Conservation (phyloP, 1,284 basidiomycete species). For the Leccinum proliferum region DNA sequence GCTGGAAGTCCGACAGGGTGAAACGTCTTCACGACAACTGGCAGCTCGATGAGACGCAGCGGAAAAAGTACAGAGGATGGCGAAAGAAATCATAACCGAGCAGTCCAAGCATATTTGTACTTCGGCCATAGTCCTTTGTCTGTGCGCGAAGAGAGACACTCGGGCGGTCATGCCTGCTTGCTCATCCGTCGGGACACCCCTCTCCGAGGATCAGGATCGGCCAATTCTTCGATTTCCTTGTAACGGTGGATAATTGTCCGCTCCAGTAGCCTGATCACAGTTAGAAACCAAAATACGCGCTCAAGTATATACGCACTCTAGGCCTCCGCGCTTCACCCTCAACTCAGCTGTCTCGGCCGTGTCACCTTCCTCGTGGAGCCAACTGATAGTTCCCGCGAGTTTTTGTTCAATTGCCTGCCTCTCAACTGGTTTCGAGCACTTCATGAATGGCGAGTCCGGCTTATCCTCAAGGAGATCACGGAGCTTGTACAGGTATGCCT, state of each 20-base stretch:
- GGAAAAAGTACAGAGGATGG: neutral
- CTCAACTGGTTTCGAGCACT: constrained; percentile 74
- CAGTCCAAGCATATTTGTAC: neutral
- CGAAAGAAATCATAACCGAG: neutral
- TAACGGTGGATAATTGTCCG: constrained; percentile 81
- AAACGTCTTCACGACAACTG: neutral
- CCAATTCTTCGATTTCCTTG: constrained; percentile 73
- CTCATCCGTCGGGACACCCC: no score
- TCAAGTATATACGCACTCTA: constrained; percentile 62
- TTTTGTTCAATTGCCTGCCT: constrained; percentile 58
- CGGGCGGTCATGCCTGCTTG: no score
- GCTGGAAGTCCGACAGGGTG: neutral
- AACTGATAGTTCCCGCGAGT: constrained; percentile 68
- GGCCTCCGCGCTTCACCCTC: constrained; percentile 63
- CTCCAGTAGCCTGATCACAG: constrained; percentile 60
- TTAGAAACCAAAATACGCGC: constrained; percentile 5
- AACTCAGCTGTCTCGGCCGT: constrained; percentile 72
- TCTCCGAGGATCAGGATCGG: no score
- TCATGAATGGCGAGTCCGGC: constrained; percentile 66
- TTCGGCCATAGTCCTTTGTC: no score
- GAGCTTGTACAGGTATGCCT: constrained; percentile 88
- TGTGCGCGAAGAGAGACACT: no score
- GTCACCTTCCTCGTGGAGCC: constrained; percentile 88
- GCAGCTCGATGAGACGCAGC: neutral
- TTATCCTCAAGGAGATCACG: constrained; percentile 77